Evolutionary conservation across 495 filamentous ascomycete genomes (phyloP).

Genomic region (Penicillium tannophilum): DNA sequence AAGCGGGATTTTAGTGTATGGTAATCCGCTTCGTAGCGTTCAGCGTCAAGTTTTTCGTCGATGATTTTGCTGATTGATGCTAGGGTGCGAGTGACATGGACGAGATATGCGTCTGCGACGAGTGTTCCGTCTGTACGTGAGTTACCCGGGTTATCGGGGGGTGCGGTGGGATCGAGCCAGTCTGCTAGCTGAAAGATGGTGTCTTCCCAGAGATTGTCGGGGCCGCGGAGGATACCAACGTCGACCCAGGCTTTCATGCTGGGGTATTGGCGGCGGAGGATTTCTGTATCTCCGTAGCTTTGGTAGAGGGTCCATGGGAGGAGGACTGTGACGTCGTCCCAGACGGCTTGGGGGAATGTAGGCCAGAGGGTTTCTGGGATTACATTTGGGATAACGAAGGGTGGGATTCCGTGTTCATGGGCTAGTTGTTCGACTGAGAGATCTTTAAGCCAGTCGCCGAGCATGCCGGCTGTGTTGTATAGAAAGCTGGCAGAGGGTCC

Average conservation of each 20-base stretch:
- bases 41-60: conserved; percentile 69
- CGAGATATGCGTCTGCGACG: conserved; percentile 55
- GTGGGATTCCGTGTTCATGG: conserved; percentile 27
- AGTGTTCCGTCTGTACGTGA: conserved; percentile 43
- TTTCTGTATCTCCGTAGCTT: conserved; percentile 41
- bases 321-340: conserved; percentile 50
- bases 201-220: conserved; percentile 40
- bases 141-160: conserved; percentile 39
- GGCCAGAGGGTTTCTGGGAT: conserved; percentile 30
- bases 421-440: conserved; percentile 41
- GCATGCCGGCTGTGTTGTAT: conserved; percentile 52
- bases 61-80: conserved; percentile 81
- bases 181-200: conserved; percentile 48
- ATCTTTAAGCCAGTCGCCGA: conserved; percentile 52
- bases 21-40: conserved; percentile 51
- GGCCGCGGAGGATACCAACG: conserved; percentile 41
- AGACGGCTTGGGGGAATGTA: conserved; percentile 36
- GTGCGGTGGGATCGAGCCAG: conserved; percentile 56
- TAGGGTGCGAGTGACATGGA: conserved; percentile 48
- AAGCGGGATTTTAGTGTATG: conserved; percentile 36
- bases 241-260: conserved; percentile 50
- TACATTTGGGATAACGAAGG: conserved; percentile 46
- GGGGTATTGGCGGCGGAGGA: conserved; percentile 40
- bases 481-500: conserved; percentile 53
- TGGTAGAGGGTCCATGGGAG: conserved; percentile 48